Evolutionary conservation across 495 filamentous ascomycete genomes (phyloP), one percentile per base, ranked within the genome.

Genomic region (Hypoxylon fuscum): DNA sequence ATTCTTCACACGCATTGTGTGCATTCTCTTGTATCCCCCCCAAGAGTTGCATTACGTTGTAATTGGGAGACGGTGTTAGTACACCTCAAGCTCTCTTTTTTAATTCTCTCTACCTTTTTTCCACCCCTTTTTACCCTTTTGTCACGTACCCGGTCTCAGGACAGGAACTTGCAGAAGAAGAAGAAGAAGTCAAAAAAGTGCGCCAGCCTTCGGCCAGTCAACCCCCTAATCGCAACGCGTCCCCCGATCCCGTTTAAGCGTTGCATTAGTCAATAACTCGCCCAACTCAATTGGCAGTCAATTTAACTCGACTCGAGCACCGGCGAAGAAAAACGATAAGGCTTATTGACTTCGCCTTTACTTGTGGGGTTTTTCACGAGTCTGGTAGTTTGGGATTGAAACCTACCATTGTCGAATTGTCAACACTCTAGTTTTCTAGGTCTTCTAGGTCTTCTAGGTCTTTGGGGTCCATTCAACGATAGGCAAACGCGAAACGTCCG

Each of bases 1-100:
- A 32, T 58, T 43, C 54, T 15, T 37, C 44, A 47, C 54, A 35
- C 42, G 31, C 41, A 25, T 47, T 25, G 15, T 14, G 55, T 44
- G 23, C 37, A n/a, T 15, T 14, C 3, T 15, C n/a, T 38, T 38
- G 35, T 15, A 14, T 5, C 15, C 11, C 15, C 11, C 12, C 5
- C 12, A 35, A 35, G 32, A 35, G 32, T 35, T 10, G 27, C n/a
- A 34, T 34, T 12, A 7, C 35, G 7, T 27, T 27, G 20, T 23
- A 59, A 64, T 45, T 55, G 50, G 55, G 55, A 59, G 45, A 59
- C 49, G 55, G 62, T 55, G 49, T 59, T 14, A 49, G 32, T 65
- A 49, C 44, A 49, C 55, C 23, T 40, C 14, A 27, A 27, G 22
- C 34, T 27, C 17, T n/a, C 1, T 53, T 23, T 25, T n/a, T 47